Evolutionary conservation across 768 basidiomycete species (phyloP).

Genomic region (Plicaturopsis crispa): DNA sequence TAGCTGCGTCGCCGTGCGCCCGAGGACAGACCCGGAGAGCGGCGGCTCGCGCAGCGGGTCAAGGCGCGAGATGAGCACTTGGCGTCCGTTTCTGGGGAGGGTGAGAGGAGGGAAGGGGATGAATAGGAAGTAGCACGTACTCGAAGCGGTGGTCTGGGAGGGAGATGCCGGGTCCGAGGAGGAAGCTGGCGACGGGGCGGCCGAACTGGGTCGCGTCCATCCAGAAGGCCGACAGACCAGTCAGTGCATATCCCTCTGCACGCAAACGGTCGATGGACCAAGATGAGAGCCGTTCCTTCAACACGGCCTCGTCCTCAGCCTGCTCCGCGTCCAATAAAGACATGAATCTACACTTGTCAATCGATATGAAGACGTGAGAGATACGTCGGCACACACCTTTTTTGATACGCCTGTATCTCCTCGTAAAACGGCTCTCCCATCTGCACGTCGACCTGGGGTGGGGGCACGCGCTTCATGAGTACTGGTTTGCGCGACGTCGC

Average conservation of each 20-base stretch:
- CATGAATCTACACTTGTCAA: neutral
- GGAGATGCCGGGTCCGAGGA: constrained; percentile 50
- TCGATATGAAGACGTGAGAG: neutral
- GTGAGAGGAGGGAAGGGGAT: constrained; percentile 3
- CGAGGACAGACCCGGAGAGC: constrained; percentile 47
- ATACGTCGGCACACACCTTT: constrained; percentile 32
- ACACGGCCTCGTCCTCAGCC: constrained; percentile 48
- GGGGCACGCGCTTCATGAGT: constrained; percentile 30
- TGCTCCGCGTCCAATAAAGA: constrained; percentile 49
- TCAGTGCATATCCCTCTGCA: constrained; percentile 69
- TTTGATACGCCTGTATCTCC: constrained; percentile 45
- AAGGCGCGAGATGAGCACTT: constrained; percentile 53
- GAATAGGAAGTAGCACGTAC: constrained; percentile 31
- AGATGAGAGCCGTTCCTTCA: constrained; percentile 55
- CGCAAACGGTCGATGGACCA: constrained; percentile 58
- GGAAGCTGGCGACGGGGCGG: constrained; percentile 59
- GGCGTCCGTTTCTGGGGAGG: constrained; percentile 54
- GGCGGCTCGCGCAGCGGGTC: constrained; percentile 55
- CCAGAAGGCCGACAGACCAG: constrained; percentile 63
- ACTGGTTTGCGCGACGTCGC: constrained; percentile 4
- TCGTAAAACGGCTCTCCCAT: constrained; percentile 36
- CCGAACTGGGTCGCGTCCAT: constrained; percentile 55
- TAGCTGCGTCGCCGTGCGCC: constrained; percentile 41
- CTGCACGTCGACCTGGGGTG: constrained; percentile 23
- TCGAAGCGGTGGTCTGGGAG: constrained; percentile 66